phyloP scores from a whole-genome alignment of 2,329 filamentous ascomycete genomes.

The Sclerotinia nivalis region DNA sequence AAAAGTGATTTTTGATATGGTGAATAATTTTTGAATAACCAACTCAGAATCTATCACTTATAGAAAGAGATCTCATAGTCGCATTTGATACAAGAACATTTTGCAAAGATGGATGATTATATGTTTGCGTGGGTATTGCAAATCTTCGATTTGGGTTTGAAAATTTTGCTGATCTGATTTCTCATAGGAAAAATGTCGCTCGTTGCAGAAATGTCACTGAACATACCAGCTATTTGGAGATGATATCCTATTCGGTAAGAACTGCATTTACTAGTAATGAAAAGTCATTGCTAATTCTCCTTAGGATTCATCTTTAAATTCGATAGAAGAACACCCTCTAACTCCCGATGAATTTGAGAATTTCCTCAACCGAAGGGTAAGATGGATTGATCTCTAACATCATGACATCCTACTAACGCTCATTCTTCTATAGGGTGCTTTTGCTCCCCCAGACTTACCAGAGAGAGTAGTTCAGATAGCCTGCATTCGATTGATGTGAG shows the following conservation, averaged over 20 bases:
- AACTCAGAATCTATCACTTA: not conserved
- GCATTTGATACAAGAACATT: not conserved
- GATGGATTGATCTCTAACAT: not conserved
- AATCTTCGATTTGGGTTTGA: not conserved
- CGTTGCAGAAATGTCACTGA: constrained; percentile 36
- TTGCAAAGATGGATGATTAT: constrained; percentile 41
- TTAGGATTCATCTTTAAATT: constrained; percentile 38
- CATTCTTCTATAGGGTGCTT: constrained; percentile 34
- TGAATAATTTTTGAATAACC: not conserved
- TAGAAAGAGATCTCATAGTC: not conserved
- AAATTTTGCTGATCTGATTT: not conserved
- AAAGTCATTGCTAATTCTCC: not conserved
- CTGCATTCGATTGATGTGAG: constrained; percentile 33
- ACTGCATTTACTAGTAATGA: not conserved
- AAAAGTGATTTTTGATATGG: not conserved
- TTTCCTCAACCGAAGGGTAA: constrained; percentile 38
- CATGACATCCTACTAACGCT: constrained; percentile 27
- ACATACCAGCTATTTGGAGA: constrained; percentile 39
- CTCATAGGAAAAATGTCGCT: constrained; percentile 33
- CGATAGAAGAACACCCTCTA: constrained; percentile 39
- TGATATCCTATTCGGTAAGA: constrained; percentile 40
- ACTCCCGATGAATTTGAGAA: constrained; percentile 41
- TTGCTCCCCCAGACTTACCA: constrained; percentile 35
- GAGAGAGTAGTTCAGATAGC: constrained; percentile 32
- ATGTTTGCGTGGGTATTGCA: constrained; percentile 36